Conservation (phyloP, 306 rosid species). For the Clitoria ternatea region DNA sequence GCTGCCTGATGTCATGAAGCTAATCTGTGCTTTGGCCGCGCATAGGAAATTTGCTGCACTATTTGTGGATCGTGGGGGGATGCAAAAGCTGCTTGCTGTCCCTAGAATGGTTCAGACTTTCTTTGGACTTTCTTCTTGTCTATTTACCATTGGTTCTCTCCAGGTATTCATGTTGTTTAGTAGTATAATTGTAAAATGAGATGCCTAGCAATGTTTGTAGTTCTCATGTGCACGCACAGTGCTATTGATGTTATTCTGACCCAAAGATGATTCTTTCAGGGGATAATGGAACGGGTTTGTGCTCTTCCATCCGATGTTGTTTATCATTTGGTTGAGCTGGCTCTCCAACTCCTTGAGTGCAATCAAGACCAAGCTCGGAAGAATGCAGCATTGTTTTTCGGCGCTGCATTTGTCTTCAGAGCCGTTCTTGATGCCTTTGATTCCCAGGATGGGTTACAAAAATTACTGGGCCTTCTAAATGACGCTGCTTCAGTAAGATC, state of each 20-base stretch:
- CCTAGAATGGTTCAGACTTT: constrained; percentile 81
- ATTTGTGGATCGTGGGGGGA: constrained; percentile 96
- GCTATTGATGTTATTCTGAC: too few species aligned
- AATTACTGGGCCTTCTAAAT: constrained; percentile 70
- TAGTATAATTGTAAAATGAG: not conserved
- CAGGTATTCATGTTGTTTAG: constrained; percentile 52
- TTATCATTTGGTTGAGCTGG: constrained; percentile 78
- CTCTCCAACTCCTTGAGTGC: constrained; percentile 89
- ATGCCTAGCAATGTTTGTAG: not conserved
- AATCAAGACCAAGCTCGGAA: constrained; percentile 90
- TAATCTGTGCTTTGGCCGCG: constrained; percentile 94
- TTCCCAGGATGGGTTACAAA: constrained; percentile 82
- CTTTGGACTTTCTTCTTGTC: constrained; percentile 89
- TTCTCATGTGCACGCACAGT: too few species aligned
- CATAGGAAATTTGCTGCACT: constrained; percentile 94
- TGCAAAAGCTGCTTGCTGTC: constrained; percentile 89
- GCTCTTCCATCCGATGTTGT: constrained; percentile 89
- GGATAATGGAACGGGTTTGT: constrained; percentile 95
- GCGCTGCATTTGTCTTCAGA: constrained; percentile 94
- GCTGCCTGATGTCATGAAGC: constrained; percentile 92
- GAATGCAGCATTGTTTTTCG: constrained; percentile 85
- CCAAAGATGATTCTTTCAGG: constrained; percentile 42
- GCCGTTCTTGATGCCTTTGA: constrained; percentile 98
- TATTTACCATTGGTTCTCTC: constrained; percentile 89
- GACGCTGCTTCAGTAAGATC: constrained; percentile 92